phyloP scores from a whole-genome alignment of 805 yeast genomes.

The Metschnikowia koreensis region DNA sequence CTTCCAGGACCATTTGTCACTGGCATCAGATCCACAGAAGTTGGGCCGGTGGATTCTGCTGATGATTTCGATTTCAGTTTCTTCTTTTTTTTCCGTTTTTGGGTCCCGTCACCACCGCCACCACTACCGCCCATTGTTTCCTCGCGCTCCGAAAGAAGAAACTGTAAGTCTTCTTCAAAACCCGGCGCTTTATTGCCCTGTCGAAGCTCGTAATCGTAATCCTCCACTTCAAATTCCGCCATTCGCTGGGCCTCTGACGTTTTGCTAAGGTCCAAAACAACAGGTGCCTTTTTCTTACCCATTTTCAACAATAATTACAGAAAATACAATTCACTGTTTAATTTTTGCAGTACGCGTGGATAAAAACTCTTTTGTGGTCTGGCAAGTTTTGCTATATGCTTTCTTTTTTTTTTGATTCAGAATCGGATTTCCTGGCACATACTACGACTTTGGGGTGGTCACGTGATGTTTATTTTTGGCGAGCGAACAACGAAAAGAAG shows the following conservation, averaged over 20 bases:
- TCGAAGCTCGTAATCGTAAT: slow-evolving; percentile 18
- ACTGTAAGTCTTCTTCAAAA: slow-evolving; percentile 33
- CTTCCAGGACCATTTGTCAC: background rate
- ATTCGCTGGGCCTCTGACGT: background rate
- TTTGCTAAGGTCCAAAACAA: slow-evolving; percentile 6
- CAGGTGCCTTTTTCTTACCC: slow-evolving; percentile 3
- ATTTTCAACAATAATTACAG: background rate
- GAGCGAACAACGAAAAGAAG: too few species aligned
- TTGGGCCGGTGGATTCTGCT: background rate
- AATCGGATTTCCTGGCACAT: too few species aligned
- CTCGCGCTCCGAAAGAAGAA: slow-evolving; percentile 20
- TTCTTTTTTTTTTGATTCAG: too few species aligned
- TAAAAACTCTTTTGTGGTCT: background rate
- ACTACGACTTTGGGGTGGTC: too few species aligned
- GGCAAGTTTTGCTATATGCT: too few species aligned
- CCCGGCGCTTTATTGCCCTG: slow-evolving; percentile 14
- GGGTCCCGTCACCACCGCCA: background rate
- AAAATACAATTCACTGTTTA: too few species aligned
- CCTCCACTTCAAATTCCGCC: slow-evolving; percentile 16
- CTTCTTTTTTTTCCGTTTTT: background rate
- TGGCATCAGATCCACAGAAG: background rate
- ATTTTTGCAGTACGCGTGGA: too few species aligned
- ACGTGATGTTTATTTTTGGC: too few species aligned
- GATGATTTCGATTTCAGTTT: background rate
- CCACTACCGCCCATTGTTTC: background rate